These are phyloP conservation scores for Coccomyxa sp. DNA, from an alignment of 139 green algal species.

Conservation along the genomic window DNA sequence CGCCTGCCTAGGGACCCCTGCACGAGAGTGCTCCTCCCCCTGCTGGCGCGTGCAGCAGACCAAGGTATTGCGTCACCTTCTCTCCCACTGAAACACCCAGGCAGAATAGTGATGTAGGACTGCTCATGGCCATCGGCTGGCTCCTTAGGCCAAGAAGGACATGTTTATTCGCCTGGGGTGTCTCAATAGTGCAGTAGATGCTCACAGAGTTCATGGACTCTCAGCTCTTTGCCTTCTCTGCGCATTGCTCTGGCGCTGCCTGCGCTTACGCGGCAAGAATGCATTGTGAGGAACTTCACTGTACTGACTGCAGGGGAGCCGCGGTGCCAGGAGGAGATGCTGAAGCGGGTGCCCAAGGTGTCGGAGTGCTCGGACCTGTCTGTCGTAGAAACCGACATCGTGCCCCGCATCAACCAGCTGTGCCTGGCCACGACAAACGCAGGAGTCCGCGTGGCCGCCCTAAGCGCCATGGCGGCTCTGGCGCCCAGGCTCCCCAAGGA, in stretches of 20 bases:
- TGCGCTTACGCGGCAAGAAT: slow-evolving; percentile 6
- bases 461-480: slow-evolving; percentile 44
- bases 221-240: neutral
- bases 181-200: too few relatives aligned
- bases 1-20: slow-evolving; percentile 26
- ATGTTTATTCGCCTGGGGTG: neutral
- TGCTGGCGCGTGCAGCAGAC: slow-evolving; percentile 35
- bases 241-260: neutral
- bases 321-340: slow-evolving; percentile 51
- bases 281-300: neutral
- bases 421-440: slow-evolving; percentile 59
- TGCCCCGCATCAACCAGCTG: slow-evolving; percentile 42
- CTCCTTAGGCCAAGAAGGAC: neutral
- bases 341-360: slow-evolving; percentile 26
- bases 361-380: slow-evolving; percentile 28
- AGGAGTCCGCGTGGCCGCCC: slow-evolving; percentile 50
- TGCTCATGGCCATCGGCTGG: too few relatives aligned
- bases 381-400: slow-evolving; percentile 22
- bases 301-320: slow-evolving; percentile 23
- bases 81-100: too few relatives aligned
- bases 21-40: slow-evolving; percentile 35
- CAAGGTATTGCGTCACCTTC: too few relatives aligned
- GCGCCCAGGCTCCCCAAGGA: slow-evolving; percentile 44
- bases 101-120: too few relatives aligned
- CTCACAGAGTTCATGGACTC: neutral